A percentile compares a stretch with the other conserved stretches of the same genome.
phyloP scores from a whole-genome alignment of 2,329 filamentous ascomycete genomes.

The Hypoxylon sp. region DNA sequence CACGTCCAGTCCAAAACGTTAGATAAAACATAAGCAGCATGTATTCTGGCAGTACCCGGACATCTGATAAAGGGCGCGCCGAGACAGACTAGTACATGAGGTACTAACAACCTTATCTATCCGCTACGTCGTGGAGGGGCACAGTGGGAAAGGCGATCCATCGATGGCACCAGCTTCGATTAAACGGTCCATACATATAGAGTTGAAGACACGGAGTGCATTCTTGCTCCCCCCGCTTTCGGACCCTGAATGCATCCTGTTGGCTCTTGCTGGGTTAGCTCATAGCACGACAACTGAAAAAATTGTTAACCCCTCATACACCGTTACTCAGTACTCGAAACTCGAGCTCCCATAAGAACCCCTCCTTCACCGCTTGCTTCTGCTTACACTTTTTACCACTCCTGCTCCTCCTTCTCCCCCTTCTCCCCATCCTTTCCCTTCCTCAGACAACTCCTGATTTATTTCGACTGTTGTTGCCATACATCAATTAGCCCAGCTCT shows the following conservation, averaged over 20 bases:
- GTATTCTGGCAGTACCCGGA: conserved; percentile 16
- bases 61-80: background rate
- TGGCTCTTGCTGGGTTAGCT: conserved; percentile 32
- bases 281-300: conserved; percentile 38
- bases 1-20: background rate
- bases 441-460: conserved; percentile 29
- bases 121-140: conserved; percentile 16
- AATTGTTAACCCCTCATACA: conserved; percentile 42
- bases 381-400: conserved; percentile 27
- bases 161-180: conserved; percentile 18
- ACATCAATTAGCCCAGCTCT: conserved; percentile 31
- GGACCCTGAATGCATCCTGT: conserved; percentile 40
- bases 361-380: conserved; percentile 37
- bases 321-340: conserved; percentile 8
- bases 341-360: conserved; percentile 37
- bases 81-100: conserved; percentile 18
- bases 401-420: conserved; percentile 9
- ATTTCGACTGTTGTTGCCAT: conserved; percentile 39
- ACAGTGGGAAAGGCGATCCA: conserved; percentile 21
- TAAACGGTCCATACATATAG: too few species aligned
- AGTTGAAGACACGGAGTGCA: conserved; percentile 24
- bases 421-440: conserved; percentile 25
- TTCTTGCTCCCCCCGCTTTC: conserved; percentile 44
- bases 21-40: conserved; percentile 7
- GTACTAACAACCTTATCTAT: conserved; percentile 21